Conservation (phyloP, 1,284 basidiomycete genomes). For the Leucoagaricus sp. region DNA sequence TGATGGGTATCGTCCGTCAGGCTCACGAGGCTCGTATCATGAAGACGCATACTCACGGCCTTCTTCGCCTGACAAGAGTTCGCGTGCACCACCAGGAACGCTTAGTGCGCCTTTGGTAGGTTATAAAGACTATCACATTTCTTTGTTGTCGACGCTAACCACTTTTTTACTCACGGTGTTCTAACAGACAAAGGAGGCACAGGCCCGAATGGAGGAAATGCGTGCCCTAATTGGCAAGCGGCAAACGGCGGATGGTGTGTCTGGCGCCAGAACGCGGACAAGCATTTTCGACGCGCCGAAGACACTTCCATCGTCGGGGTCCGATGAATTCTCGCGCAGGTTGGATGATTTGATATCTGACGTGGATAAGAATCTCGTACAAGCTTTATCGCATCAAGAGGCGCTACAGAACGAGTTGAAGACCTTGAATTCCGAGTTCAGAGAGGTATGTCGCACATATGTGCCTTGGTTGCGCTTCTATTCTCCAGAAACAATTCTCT, state of each 20-base stretch:
- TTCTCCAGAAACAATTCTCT: background rate
- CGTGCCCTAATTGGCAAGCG: constrained; percentile 64
- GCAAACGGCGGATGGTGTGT: constrained; percentile 46
- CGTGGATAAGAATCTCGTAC: constrained; percentile 55
- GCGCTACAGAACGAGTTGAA: constrained; percentile 50
- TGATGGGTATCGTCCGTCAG: constrained; percentile 37
- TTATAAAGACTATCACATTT: background rate
- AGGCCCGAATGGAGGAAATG: constrained; percentile 79
- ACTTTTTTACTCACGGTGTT: constrained; percentile 7
- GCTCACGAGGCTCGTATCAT: constrained; percentile 20
- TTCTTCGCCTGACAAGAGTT: constrained; percentile 55
- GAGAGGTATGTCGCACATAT: constrained; percentile 48
- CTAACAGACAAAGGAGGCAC: constrained; percentile 65
- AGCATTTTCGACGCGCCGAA: constrained; percentile 36
- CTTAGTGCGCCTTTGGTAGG: constrained; percentile 42
- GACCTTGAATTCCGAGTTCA: constrained; percentile 49
- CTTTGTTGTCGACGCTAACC: background rate
- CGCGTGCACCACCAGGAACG: constrained; percentile 43
- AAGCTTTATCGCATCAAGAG: constrained; percentile 54
- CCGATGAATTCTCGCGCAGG: constrained; percentile 30
- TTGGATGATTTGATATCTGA: constrained; percentile 58
- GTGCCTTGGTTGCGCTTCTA: background rate
- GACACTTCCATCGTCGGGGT: constrained; percentile 24
- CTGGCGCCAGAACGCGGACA: constrained; percentile 44
- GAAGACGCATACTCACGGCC: constrained; percentile 44